phyloP scores from a whole-genome alignment of 331 rosid genomes.

The Rhamnella rubrinervis region DNA sequence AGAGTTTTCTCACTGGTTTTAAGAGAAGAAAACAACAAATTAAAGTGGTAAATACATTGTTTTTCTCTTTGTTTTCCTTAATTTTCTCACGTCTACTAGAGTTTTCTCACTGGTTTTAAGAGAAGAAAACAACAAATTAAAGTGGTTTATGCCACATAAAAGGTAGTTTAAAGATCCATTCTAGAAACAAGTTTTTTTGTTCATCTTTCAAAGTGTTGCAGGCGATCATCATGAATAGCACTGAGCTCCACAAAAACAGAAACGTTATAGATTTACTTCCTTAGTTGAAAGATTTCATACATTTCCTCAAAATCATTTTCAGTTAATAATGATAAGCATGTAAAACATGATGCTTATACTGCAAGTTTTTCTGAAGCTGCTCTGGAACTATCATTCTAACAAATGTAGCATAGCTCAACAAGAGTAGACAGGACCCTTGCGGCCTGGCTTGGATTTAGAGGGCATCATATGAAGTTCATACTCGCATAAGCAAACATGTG shows the following conservation, averaged over 20 bases:
- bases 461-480: no score
- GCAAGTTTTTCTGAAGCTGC: not conserved
- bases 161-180: not conserved
- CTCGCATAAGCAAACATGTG: no score
- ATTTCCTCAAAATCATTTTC: not conserved
- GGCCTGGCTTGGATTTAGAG: no score
- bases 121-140: not conserved
- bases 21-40: not conserved
- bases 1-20: not conserved
- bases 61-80: not conserved
- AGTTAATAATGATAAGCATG: no score
- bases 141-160: not conserved
- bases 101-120: not conserved
- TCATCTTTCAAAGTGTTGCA: not conserved
- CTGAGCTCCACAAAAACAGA: no score
- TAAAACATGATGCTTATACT: not conserved
- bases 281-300: not conserved
- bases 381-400: no score
- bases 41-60: not conserved
- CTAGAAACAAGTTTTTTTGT: not conserved
- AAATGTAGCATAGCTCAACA: no score
- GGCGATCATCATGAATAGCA: not conserved
- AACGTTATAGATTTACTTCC: not conserved
- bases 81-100: not conserved
- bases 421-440: no score